These are phyloP conservation scores for Collybia sordida DNA, from an alignment of 768 basidiomycete species.

Conservation along the genomic window DNA sequence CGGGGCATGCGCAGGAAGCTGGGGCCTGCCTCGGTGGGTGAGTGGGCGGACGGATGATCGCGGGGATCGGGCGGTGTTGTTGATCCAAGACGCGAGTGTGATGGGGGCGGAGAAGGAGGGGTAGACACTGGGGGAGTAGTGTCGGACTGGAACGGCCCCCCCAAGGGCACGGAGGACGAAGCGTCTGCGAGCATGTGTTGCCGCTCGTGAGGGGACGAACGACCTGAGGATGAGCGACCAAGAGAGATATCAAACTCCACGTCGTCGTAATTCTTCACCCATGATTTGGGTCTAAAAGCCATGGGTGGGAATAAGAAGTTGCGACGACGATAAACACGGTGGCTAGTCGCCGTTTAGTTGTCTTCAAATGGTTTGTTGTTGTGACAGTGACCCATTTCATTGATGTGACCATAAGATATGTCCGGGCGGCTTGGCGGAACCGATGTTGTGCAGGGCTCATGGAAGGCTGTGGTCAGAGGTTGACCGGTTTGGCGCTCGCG, in stretches of 20 bases:
- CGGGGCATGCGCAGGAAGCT: slow-evolving; percentile 9
- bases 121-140: not conserved
- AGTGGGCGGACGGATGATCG: not conserved
- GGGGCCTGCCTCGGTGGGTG: not conserved
- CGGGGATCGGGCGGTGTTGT: not conserved
- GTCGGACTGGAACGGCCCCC: slow-evolving; percentile 7
- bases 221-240: slow-evolving; percentile 2
- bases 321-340: slow-evolving; percentile 11
- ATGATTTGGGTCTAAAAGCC: slow-evolving; percentile 13
- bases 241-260: slow-evolving; percentile 17
- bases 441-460: too few relatives aligned
- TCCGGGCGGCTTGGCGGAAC: too few relatives aligned
- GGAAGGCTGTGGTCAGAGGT: too few relatives aligned
- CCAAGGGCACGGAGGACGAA: slow-evolving; percentile 6
- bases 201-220: slow-evolving; percentile 12
- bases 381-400: slow-evolving; percentile 8
- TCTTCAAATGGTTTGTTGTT: not conserved
- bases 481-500: too few relatives aligned
- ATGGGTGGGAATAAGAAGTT: slow-evolving; percentile 10
- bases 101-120: not conserved
- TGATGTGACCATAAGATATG: slow-evolving; percentile 13
- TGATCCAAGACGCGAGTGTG: not conserved
- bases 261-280: slow-evolving; percentile 21
- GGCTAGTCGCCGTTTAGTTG: slow-evolving; percentile 11
- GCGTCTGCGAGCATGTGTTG: slow-evolving; percentile 14